A percentile compares a stretch with the other conserved stretches of the same genome.
Evolutionary conservation across 495 filamentous ascomycete species (phyloP).

Genomic region (Aspergillus cristatus): DNA sequence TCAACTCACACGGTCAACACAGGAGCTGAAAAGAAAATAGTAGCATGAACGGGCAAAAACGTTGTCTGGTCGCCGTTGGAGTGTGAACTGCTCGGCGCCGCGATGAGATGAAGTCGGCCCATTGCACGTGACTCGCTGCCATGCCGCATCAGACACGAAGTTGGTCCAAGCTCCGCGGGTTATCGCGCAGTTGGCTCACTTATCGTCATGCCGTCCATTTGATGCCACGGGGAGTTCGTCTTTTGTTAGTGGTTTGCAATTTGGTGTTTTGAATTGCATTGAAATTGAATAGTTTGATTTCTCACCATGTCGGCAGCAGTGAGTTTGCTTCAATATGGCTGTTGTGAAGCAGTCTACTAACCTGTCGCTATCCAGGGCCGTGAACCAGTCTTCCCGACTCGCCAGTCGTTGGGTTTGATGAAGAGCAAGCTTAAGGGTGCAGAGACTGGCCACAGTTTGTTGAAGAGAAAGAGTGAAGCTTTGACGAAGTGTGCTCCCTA

Average conservation of each 20-base stretch:
- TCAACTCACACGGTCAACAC: slow-evolving; percentile 28
- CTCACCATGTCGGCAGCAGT: slow-evolving; percentile 50
- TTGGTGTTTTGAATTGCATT: slow-evolving; percentile 3
- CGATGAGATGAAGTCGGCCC: slow-evolving; percentile 20
- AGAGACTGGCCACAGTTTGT: slow-evolving; percentile 74
- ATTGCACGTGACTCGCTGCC: slow-evolving; percentile 21
- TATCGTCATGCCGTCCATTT: slow-evolving; percentile 13
- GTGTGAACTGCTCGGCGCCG: slow-evolving; percentile 8
- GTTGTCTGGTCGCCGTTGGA: slow-evolving; percentile 20
- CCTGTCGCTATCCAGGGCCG: slow-evolving; percentile 24
- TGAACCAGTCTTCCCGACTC: slow-evolving; percentile 95
- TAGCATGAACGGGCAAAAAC: slow-evolving; percentile 17
- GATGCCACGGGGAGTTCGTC: not conserved
- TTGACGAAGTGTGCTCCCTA: slow-evolving; percentile 75
- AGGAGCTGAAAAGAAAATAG: slow-evolving; percentile 15
- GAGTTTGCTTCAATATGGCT: slow-evolving; percentile 13
- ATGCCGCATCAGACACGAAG: slow-evolving; percentile 14
- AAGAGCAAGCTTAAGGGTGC: slow-evolving; percentile 98
- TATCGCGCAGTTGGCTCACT: slow-evolving; percentile 8
- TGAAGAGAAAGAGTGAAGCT: slow-evolving; percentile 91
- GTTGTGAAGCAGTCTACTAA: slow-evolving; percentile 1
- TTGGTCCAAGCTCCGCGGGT: slow-evolving; percentile 22
- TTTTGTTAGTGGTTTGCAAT: slow-evolving; percentile 8
- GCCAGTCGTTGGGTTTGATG: slow-evolving; percentile 94
- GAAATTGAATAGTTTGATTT: slow-evolving; percentile 6